Percentiles rank a stretch among this genome's conserved stretches.
These are phyloP conservation scores for Lactarius tabidus DNA, from an alignment of 768 basidiomycete species.

Conservation along the genomic window DNA sequence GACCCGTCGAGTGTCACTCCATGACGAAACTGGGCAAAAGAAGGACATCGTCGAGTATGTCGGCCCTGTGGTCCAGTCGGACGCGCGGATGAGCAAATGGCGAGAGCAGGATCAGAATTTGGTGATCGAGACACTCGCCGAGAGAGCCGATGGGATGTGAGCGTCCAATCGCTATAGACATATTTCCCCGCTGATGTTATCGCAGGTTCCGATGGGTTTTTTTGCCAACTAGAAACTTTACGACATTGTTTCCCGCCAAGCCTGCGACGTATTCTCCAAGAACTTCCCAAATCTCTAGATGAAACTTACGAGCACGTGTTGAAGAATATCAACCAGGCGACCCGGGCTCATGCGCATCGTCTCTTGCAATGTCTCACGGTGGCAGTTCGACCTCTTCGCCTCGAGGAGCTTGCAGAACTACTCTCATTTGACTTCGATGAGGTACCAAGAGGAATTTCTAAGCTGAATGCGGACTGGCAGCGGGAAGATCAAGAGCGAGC, in stretches of 20 bases:
- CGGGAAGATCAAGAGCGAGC: neutral
- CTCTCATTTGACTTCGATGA: neutral
- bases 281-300: neutral
- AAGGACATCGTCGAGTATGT: neutral
- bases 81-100: neutral
- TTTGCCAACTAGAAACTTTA: neutral
- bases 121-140: neutral
- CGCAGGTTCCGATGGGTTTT: neutral
- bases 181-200: neutral
- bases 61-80: neutral
- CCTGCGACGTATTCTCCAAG: neutral
- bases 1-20: neutral
- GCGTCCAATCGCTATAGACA: accelerated
- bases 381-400: neutral
- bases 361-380: neutral
- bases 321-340: neutral
- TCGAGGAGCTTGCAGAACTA: neutral
- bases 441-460: neutral
- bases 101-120: neutral
- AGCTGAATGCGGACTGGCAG: neutral
- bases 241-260: neutral
- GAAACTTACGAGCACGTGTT: neutral
- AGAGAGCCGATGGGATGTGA: neutral
- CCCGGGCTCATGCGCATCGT: neutral
- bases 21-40: neutral